Evolutionary conservation across 495 filamentous ascomycete genomes (phyloP), one percentile per base, ranked within the genome.

Genomic region (Cladorrhinum samala): DNA sequence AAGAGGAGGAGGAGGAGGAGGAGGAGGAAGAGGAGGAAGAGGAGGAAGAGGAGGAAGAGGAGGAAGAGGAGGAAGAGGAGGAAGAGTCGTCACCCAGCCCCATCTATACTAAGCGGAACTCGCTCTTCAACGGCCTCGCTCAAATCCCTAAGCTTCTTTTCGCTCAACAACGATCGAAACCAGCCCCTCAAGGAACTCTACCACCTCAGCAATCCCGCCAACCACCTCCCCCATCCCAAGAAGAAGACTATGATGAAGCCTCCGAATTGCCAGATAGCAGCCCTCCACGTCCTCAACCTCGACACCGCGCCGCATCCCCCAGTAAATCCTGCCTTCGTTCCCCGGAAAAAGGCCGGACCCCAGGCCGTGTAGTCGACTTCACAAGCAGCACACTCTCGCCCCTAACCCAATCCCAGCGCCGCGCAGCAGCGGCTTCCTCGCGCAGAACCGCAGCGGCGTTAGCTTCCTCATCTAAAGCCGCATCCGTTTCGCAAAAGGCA

Each of bases 241-340:
- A 33, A 33, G 27, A 33, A 33, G 27, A 33, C 11, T 33, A 33
- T 33, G 6, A 6, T 11, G 27, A 33, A 33, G 27, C 27, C 11
- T 33, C 27, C 16, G 6, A 50, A 18, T 21, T 36, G 46, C 50
- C 16, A 20, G 23, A 47, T 19, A 51, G 14, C 21, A 51, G 30
- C 17, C 50, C 45, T 2, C 45, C 45, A 7, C 44, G 49, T 3
- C 58, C 57, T 3, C 56, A 55, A 40, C 51, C 63, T 2, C 49
- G 59, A 7, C 66, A 70, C 53, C 69, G 67, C 19, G 61, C 65
- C 6, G 61, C 62, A 13, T 80, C 77, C 2, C 78, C 78, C 0
- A 66, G 58, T 11, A 81, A 80, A 54, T 79, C 77, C 1, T 75
- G 64, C 55, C 61, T 81, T 23, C 72, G 78, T 48, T 78, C 77